Conservation (phyloP, 2,329 filamentous ascomycete species). For the Fusarium torulosum region DNA sequence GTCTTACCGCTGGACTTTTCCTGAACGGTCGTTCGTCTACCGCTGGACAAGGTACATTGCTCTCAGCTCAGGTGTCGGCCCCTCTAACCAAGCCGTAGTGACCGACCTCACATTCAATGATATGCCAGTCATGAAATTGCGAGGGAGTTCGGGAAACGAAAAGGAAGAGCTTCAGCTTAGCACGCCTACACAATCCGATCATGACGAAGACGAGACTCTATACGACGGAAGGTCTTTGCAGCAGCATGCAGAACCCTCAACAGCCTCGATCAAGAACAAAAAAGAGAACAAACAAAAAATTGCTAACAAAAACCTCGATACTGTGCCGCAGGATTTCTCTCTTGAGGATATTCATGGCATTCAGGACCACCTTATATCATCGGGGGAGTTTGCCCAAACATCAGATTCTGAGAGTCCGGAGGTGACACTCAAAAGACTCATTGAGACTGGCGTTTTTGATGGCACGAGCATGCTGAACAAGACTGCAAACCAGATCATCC, state of each 20-base stretch:
- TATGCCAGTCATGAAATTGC: slow-evolving; percentile 58
- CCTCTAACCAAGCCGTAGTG: slow-evolving; percentile 50
- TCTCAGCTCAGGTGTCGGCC: background rate
- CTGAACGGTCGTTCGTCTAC: slow-evolving; percentile 50
- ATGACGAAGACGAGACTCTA: background rate
- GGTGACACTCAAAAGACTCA: slow-evolving; percentile 23
- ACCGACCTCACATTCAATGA: slow-evolving; percentile 66
- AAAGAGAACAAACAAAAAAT: background rate
- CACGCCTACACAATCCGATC: background rate
- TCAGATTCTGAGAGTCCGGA: slow-evolving; percentile 1
- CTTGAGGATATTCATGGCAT: background rate
- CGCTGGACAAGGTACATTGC: slow-evolving; percentile 36
- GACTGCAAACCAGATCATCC: background rate
- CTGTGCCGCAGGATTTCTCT: background rate
- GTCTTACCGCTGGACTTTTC: slow-evolving; percentile 52
- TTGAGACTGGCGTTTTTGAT: slow-evolving; percentile 40
- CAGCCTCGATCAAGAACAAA: background rate
- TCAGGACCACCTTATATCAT: background rate
- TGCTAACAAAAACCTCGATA: background rate
- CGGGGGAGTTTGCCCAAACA: background rate
- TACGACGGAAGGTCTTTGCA: background rate
- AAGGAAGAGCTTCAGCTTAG: background rate
- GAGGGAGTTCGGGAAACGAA: slow-evolving; percentile 27
- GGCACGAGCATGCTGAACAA: slow-evolving; percentile 19
- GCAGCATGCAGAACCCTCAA: background rate